Evolutionary conservation across 176 grass and related monocot genomes (phyloP).

Genomic region (Musa schizocarpa): DNA sequence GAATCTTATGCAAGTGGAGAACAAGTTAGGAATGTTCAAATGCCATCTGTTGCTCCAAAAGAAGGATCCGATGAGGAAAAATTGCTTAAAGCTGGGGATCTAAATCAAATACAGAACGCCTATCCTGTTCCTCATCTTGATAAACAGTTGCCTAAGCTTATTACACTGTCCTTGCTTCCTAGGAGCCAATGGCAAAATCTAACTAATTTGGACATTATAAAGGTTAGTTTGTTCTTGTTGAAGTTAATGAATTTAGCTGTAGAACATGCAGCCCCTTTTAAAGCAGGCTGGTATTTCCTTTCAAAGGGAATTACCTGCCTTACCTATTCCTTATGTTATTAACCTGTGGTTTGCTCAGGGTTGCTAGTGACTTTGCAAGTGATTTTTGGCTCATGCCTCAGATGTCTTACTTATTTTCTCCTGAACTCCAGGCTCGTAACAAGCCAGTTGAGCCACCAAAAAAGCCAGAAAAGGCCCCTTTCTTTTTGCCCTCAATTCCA

Average conservation of each 20-base stretch:
- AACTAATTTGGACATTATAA: conserved; percentile 97
- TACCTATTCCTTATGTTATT: neutral
- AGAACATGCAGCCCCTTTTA: neutral
- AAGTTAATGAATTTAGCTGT: neutral
- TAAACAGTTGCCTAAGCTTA: conserved; percentile 79
- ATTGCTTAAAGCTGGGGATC: conserved; percentile 26
- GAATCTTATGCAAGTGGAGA: conserved; percentile 67
- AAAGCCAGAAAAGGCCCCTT: conserved; percentile 96
- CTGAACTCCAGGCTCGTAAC: conserved; percentile 53
- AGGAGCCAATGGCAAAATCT: conserved; percentile 96
- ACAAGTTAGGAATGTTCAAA: conserved; percentile 47
- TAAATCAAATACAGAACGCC: conserved; percentile 30
- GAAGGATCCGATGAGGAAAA: conserved; percentile 42
- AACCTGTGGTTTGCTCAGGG: neutral
- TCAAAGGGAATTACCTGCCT: neutral
- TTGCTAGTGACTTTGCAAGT: neutral
- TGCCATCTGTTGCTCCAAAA: conserved; percentile 57
- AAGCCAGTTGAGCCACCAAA: conserved; percentile 93
- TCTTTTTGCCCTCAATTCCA: conserved; percentile 92
- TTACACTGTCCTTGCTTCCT: conserved; percentile 93
- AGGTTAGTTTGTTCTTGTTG: conserved; percentile 39
- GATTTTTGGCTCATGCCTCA: neutral
- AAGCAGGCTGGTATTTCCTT: neutral
- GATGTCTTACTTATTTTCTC: neutral
- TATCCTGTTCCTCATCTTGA: conserved; percentile 30